These are phyloP conservation scores for Metschnikowia proteae DNA, from an alignment of 805 yeast genomes.

Conservation along the genomic window DNA sequence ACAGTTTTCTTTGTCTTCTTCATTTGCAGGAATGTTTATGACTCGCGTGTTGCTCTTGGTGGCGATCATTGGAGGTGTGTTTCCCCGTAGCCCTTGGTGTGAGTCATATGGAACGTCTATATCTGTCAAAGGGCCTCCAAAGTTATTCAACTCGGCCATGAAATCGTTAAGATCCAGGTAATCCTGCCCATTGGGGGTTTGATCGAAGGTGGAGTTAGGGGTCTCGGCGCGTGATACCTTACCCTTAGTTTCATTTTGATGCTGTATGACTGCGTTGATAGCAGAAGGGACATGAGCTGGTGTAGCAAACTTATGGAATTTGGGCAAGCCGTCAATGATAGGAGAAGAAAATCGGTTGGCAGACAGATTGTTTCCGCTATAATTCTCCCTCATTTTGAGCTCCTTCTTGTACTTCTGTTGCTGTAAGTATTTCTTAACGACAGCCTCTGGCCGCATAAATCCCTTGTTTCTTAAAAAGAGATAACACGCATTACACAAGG, in stretches of 20 bases:
- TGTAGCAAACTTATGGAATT: conserved; percentile 31
- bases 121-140: conserved; percentile 47
- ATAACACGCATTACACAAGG: conserved; percentile 45
- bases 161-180: conserved; percentile 38
- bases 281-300: conserved; percentile 41
- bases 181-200: conserved; percentile 15
- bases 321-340: conserved; percentile 12
- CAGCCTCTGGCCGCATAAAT: conserved; percentile 44
- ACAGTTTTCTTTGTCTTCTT: conserved; percentile 26
- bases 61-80: conserved; percentile 50
- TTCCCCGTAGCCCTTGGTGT: conserved; percentile 18
- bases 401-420: conserved; percentile 42
- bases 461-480: conserved; percentile 41
- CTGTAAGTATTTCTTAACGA: conserved; percentile 42
- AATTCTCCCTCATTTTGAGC: conserved; percentile 27
- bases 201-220: conserved; percentile 10
- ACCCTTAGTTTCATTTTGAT: conserved; percentile 6
- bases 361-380: conserved; percentile 8
- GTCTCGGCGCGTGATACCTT: conserved; percentile 6
- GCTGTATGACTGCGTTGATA: conserved; percentile 34
- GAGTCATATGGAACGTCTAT: conserved; percentile 35
- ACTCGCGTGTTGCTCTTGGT: conserved; percentile 52
- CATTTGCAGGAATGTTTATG: conserved; percentile 46
- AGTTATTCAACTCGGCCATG: conserved; percentile 32
- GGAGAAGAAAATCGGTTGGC: conserved; percentile 10